These are phyloP conservation scores for Suhomyces prunicola DNA, from an alignment of 805 yeast species.

Conservation along the genomic window DNA sequence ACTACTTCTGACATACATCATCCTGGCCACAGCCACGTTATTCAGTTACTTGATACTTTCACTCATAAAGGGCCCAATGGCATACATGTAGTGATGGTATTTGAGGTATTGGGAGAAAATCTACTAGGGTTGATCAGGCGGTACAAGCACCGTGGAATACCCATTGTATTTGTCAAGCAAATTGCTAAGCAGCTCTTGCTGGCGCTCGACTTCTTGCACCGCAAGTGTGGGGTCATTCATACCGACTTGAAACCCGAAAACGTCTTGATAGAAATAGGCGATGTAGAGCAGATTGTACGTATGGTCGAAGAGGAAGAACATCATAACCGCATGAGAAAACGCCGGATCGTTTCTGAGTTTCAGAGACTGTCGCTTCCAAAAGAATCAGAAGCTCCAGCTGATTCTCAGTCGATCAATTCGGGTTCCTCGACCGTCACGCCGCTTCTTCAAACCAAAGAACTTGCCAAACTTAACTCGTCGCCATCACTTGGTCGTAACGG, in stretches of 20 bases:
- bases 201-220: constrained; percentile 69
- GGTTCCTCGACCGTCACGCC: background rate
- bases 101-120: constrained; percentile 95
- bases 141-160: constrained; percentile 77
- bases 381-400: background rate
- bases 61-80: constrained; percentile 90
- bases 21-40: constrained; percentile 79
- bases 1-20: constrained; percentile 62
- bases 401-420: background rate
- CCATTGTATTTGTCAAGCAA: constrained; percentile 71
- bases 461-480: constrained; percentile 15
- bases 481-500: constrained; percentile 44
- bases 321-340: constrained; percentile 44
- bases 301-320: constrained; percentile 61
- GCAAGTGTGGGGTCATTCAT: constrained; percentile 71
- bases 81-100: constrained; percentile 91
- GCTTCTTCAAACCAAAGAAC: background rate
- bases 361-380: constrained; percentile 6
- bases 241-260: constrained; percentile 75
- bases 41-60: constrained; percentile 78
- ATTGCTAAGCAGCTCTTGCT: constrained; percentile 74
- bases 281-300: constrained; percentile 72
- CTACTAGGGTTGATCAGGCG: constrained; percentile 78
- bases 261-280: constrained; percentile 76
- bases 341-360: constrained; percentile 20